Evolutionary conservation across 2,329 filamentous ascomycete species (phyloP), one percentile per base, ranked within the genome.

Genomic region (Trichoderma afroharzianum): DNA sequence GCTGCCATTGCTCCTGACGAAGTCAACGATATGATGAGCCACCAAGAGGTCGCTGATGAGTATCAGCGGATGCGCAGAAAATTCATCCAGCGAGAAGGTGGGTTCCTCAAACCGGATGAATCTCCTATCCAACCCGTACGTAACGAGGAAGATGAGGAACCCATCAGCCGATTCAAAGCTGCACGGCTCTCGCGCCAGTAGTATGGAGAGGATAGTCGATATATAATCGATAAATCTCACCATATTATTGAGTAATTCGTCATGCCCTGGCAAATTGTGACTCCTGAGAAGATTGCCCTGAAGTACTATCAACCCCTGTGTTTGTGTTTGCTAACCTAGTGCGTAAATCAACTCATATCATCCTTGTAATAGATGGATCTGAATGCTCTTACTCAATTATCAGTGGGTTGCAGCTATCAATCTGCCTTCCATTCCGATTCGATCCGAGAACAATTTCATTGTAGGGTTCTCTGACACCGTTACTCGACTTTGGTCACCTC

Each of bases 1-100:
- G 72, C 74, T 33, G 76, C 80, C 30, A 71, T 75, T n/a, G 71
- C 75, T 72, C 88, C 89, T 0, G 88, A 92, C 75, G 91, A 93
- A 74, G 84, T 95, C 50, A 92, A 97, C 6, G 85, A 89, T 24
- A 75, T 77, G n/a, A 83, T 95, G 33, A 85, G 95, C 64, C 88
- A 92, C 68, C 90, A 93, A 73, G 92, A 97, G 79, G 90, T 97
- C 15, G 91, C 93, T 8, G 88, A 89, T 47, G 93, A 97, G 78
- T 97, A 97, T 80, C 92, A 97, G 79, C 90, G 89, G 58, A 86
- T 93, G 80, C 91, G 95, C 24, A 97, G 95, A 79, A 89, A 88
- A 77, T 91, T 97, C 81, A 94, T 98, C 68, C 90, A 94, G 75
- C 88, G 90, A 76, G 90, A 96, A 76, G 94, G 94, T 66, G 94